Percentiles rank a stretch among this genome's conserved stretches.
Evolutionary conservation across 225 moss, liverwort and hornwort genomes (phyloP).

Genomic region (Polytrichum formosum): DNA sequence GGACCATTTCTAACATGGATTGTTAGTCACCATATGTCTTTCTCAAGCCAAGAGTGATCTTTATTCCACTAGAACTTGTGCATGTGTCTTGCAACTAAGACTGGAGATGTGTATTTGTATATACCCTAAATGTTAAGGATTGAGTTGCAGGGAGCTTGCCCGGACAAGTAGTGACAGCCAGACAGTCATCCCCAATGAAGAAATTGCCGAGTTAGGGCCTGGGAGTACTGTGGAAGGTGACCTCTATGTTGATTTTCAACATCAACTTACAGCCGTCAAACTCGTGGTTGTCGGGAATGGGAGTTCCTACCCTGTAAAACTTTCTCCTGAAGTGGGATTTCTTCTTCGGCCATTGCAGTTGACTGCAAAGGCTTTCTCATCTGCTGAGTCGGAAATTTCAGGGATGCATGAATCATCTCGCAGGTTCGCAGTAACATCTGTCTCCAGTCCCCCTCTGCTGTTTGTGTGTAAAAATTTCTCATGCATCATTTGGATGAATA

Average conservation of each 20-base stretch:
- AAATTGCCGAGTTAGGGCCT: conserved; percentile 57
- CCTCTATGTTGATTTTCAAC: conserved; percentile 56
- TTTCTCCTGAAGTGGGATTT: conserved; percentile 71
- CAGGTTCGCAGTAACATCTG: conserved; percentile 47
- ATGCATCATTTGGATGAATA: no score
- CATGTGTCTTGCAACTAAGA: background rate
- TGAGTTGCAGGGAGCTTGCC: conserved; percentile 37
- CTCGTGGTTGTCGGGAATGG: conserved; percentile 48
- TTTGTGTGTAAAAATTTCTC: no score
- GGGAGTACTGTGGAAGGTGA: conserved; percentile 44
- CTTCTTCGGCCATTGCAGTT: conserved; percentile 63
- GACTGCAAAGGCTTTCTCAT: conserved; percentile 48
- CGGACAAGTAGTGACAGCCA: conserved; percentile 23
- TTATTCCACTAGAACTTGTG: no score
- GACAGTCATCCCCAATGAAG: conserved; percentile 31
- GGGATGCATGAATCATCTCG: conserved; percentile 93
- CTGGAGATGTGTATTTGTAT: background rate
- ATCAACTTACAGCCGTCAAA: conserved; percentile 62
- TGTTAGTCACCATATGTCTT: no score
- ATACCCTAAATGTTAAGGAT: background rate
- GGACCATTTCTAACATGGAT: no score
- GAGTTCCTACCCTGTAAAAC: conserved; percentile 55
- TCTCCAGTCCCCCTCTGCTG: no score
- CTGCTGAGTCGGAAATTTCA: conserved; percentile 63
- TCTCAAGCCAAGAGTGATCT: no score